phyloP scores from a whole-genome alignment of 805 yeast species.

The Monosporozyma siamensis region DNA sequence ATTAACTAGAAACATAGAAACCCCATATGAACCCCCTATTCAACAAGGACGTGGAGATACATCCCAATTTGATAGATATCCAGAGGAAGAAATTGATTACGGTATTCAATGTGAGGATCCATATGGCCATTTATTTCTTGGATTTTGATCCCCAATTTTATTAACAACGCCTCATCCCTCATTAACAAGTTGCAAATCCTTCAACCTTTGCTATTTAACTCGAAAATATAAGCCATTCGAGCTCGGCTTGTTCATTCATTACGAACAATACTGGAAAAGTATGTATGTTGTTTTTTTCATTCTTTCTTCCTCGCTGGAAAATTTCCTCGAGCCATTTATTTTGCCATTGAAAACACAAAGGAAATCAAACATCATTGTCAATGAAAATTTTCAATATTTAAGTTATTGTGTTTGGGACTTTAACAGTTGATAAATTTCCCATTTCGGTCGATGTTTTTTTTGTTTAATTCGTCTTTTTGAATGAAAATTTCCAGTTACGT shows the following conservation, averaged over 20 bases:
- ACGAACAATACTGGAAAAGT: too few species aligned
- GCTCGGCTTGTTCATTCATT: too few species aligned
- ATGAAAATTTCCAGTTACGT: too few species aligned
- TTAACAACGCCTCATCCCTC: background rate
- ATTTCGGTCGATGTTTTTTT: background rate
- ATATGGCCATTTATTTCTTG: conserved; percentile 47
- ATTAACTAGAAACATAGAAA: conserved; percentile 77
- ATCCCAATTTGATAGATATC: conserved; percentile 67
- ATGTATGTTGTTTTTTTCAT: background rate
- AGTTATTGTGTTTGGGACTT: background rate
- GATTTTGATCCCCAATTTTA: too few species aligned
- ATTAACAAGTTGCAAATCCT: too few species aligned
- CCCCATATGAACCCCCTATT: conserved; percentile 94
- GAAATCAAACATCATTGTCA: background rate
- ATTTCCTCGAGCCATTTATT: background rate
- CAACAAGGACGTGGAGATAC: conserved; percentile 88
- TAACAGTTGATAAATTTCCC: background rate
- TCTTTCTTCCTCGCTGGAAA: too few species aligned
- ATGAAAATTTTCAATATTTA: too few species aligned
- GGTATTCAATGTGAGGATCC: conserved; percentile 69
- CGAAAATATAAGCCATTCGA: too few species aligned
- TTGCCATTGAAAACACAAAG: background rate
- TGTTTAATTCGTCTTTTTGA: too few species aligned
- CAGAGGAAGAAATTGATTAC: conserved; percentile 74
- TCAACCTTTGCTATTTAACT: too few species aligned